These are phyloP conservation scores for Funneliformis mosseae DNA, from an alignment of 192 early-diverging fungal genomes.

Conservation along the genomic window DNA sequence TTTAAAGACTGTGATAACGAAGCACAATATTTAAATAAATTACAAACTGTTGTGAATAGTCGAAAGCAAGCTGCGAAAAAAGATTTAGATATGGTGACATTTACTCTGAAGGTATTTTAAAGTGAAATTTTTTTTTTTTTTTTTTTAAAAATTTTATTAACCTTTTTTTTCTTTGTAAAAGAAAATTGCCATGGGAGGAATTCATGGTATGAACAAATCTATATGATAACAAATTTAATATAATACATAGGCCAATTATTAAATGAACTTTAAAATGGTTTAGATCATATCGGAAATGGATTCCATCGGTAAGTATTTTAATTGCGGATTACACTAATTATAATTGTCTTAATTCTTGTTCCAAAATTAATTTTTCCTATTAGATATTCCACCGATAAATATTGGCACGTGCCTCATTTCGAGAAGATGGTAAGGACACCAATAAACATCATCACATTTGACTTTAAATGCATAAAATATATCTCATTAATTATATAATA, in stretches of 20 bases:
- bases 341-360: neutral
- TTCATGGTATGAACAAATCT: constrained; percentile 43
- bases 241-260: neutral
- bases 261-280: neutral
- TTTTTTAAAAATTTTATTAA: constrained; percentile 5
- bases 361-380: neutral
- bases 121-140: neutral
- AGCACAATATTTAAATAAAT: constrained; percentile 24
- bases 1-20: constrained; percentile 30
- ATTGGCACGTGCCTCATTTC: constrained; percentile 68
- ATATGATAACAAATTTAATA: neutral
- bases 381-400: constrained; percentile 36
- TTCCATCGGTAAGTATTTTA: constrained; percentile 45
- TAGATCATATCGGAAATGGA: constrained; percentile 55
- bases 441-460: neutral
- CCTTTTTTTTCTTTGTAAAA: neutral
- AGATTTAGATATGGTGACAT: constrained; percentile 44
- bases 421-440: constrained; percentile 66
- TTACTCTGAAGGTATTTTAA: constrained; percentile 43
- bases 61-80: constrained; percentile 29
- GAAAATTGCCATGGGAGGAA: constrained; percentile 48
- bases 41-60: constrained; percentile 14
- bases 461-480: neutral
- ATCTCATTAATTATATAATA: neutral
- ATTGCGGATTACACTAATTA: neutral